Evolutionary conservation across 2,329 filamentous ascomycete genomes (phyloP).

Genomic region (Neoarthrinium moseri): DNA sequence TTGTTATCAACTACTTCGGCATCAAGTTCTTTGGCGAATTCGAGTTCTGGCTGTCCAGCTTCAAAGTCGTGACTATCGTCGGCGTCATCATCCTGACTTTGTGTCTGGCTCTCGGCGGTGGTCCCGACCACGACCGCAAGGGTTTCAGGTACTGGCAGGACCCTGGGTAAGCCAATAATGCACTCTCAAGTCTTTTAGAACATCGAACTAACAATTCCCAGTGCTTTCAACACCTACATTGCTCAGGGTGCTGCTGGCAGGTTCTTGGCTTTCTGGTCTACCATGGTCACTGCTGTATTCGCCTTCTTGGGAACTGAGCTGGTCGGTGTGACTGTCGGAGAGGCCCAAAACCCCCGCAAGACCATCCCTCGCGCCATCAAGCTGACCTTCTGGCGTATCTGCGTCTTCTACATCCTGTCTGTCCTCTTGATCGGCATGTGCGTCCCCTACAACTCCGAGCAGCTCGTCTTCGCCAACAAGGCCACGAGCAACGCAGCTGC

Average conservation of each 20-base stretch:
- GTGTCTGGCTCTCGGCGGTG: constrained; percentile 63
- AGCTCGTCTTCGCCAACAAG: constrained; percentile 59
- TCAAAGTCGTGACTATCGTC: constrained; percentile 68
- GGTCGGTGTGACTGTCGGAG: constrained; percentile 75
- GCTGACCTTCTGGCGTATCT: constrained; percentile 78
- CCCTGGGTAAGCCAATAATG: constrained; percentile 53
- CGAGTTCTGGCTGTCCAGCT: constrained; percentile 61
- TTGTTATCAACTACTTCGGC: constrained; percentile 68
- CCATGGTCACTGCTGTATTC: constrained; percentile 74
- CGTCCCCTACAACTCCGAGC: constrained; percentile 66
- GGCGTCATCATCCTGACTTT: constrained; percentile 65
- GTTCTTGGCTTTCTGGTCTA: constrained; percentile 67
- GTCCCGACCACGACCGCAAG: constrained; percentile 58
- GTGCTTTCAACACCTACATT: constrained; percentile 50
- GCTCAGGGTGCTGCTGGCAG: constrained; percentile 42
- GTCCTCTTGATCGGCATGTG: constrained; percentile 76
- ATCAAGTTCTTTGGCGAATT: constrained; percentile 68
- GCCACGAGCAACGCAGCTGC: constrained; percentile 51
- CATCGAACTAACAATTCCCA: constrained; percentile 15
- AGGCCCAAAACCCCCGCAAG: constrained; percentile 76
- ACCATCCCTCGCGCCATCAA: constrained; percentile 77
- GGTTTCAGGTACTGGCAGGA: constrained; percentile 67
- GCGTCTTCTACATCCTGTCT: constrained; percentile 75
- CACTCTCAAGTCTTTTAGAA: no score
- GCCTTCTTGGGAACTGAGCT: constrained; percentile 77